Conservation (phyloP, 179 eudicot species). For the Camellia oleifera region DNA sequence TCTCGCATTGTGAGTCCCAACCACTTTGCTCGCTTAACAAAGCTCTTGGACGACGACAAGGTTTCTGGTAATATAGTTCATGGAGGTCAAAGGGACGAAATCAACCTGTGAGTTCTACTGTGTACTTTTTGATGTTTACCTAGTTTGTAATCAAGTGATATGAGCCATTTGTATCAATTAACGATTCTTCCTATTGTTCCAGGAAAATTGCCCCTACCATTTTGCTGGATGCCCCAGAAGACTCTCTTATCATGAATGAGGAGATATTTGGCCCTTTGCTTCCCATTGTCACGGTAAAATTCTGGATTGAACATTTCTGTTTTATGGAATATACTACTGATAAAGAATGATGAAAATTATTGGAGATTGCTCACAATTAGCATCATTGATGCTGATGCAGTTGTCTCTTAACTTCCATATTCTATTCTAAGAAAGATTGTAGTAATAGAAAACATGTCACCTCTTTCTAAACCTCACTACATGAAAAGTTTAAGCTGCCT, state of each 20-base stretch:
- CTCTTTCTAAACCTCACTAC: neutral
- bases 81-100: constrained; percentile 73
- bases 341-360: neutral
- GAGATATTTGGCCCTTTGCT: constrained; percentile 92
- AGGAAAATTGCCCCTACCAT: constrained; percentile 84
- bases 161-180: neutral
- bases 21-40: constrained; percentile 63
- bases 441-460: neutral
- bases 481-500: neutral
- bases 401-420: neutral
- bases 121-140: constrained; percentile 5
- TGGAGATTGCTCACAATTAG: neutral
- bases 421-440: neutral
- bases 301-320: neutral
- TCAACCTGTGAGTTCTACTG: constrained; percentile 48
- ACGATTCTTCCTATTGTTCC: constrained; percentile 17
- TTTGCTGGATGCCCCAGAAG: constrained; percentile 73
- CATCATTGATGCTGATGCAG: constrained; percentile 1
- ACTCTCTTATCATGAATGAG: constrained; percentile 73
- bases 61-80: constrained; percentile 57
- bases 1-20: constrained; percentile 58
- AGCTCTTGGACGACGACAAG: constrained; percentile 67
- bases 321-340: neutral
- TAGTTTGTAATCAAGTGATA: neutral
- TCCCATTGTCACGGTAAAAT: constrained; percentile 80